Evolutionary conservation across 225 moss, liverwort and hornwort genomes (phyloP).

Genomic region (Bryum argenteum): DNA sequence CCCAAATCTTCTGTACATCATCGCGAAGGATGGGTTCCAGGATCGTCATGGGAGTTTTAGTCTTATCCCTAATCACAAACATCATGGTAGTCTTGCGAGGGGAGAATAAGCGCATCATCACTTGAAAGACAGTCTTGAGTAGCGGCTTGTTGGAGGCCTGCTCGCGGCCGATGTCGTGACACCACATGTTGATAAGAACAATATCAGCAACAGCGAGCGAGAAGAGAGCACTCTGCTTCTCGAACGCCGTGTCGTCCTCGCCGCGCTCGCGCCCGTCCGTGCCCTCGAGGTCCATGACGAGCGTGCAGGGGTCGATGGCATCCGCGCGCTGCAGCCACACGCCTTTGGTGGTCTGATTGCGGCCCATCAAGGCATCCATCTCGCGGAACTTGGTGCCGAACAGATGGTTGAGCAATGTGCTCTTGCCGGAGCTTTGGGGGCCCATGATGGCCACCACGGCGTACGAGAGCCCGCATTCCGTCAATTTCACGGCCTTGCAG

Average conservation of each 20-base stretch:
- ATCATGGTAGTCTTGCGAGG: constrained; percentile 88
- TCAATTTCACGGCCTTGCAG: constrained; percentile 55
- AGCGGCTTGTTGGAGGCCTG: constrained; percentile 93
- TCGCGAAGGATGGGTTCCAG: constrained; percentile 77
- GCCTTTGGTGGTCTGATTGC: constrained; percentile 93
- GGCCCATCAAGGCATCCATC: constrained; percentile 54
- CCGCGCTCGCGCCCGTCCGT: constrained; percentile 94
- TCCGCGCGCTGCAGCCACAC: constrained; percentile 86
- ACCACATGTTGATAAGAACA: constrained; percentile 96
- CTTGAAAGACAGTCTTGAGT: constrained; percentile 91
- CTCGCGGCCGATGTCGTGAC: constrained; percentile 96
- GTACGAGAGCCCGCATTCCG: constrained; percentile 83
- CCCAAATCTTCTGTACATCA: constrained; percentile 94
- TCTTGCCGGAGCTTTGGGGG: constrained; percentile 91
- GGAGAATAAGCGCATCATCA: constrained; percentile 92
- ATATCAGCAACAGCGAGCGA: constrained; percentile 93
- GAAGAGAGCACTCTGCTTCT: constrained; percentile 94
- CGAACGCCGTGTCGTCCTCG: constrained; percentile 94
- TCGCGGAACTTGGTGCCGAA: constrained; percentile 53
- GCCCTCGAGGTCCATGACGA: constrained; percentile 96
- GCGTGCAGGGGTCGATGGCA: constrained; percentile 71
- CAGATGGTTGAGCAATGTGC: constrained; percentile 60
- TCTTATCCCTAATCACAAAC: constrained; percentile 94
- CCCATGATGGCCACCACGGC: constrained; percentile 99
- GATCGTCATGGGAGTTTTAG: constrained; percentile 80